Base-by-base conservation (phyloP, 441 rosid genomes). In the Arabidopsis hybrid region DNA sequence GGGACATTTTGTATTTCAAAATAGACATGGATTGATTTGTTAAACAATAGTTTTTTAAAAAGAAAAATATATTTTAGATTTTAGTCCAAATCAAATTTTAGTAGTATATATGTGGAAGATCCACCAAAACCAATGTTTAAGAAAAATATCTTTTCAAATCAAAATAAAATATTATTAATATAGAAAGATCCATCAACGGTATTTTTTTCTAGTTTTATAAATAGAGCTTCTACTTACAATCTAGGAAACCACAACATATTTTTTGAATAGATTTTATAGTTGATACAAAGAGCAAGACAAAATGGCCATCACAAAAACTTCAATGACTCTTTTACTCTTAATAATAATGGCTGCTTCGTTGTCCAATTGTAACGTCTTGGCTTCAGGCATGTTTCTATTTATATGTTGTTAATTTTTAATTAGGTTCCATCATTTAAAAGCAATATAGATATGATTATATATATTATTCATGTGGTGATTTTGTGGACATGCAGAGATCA, bases 241-340 rank as follows among this genome's bases (percentile, higher is more conserved):
- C 43, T 58, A 58, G 7, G 36, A 58, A 35, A 14, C 8, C 2
- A 35, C 1, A 57, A 57, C 42, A 34, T 14, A 14, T 58, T 58
- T 35, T 14, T 8, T 16, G 11, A 3, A 6, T 21, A 52, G 8
- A 52, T 0, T 5, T 52, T 52, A 31, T 31, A 55, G 59, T 55
- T 29, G 26, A 26, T 35, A 35, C 29, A 8, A 58, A 13, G 8
- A 34, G 8, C 26, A 35, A 34, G 13, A 35, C 4, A 58, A 56
- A 34, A 58, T 58, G 66, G 0, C 18, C 38, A 42, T 42, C 12
- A 61, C 51, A 61, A 61, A 61, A 12, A 40, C 50, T 60, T 40
- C 2, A 18, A 42, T 42, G 66, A 61, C 12, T 2, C 2, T 7
- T 42, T 6, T 21, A 21, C 8, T 61, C 18, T 12, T 61, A 2